Conservation (phyloP, 805 yeast species). For the Cyberlindnera sargentensis region DNA sequence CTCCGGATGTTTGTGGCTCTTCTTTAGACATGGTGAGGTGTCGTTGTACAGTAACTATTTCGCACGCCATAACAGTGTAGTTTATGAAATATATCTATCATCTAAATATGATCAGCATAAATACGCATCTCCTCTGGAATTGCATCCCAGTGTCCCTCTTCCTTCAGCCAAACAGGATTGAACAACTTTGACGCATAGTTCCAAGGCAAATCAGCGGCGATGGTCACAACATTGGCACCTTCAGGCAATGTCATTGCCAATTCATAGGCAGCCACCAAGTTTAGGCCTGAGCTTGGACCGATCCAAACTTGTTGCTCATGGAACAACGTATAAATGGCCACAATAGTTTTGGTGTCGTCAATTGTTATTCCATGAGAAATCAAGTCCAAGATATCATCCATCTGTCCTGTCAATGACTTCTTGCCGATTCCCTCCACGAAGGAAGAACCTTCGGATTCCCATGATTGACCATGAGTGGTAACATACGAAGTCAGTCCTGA, state of each 20-base stretch:
- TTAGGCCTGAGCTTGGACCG: constrained; percentile 21
- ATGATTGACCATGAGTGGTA: constrained; percentile 13
- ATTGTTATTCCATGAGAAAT: constrained; percentile 15
- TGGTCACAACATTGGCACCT: constrained; percentile 21
- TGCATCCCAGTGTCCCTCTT: constrained; percentile 17
- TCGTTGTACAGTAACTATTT: no score
- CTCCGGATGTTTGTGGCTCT: no score
- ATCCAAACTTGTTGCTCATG: constrained; percentile 15
- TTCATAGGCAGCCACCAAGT: constrained; percentile 17
- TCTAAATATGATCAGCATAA: constrained; percentile 6
- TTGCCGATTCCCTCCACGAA: constrained; percentile 24
- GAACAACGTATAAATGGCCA: constrained; percentile 13
- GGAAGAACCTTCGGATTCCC: constrained; percentile 20
- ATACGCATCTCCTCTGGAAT: constrained; percentile 14
- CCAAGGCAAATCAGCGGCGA: constrained; percentile 18
- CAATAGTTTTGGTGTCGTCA: constrained; percentile 14
- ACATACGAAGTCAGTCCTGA: constrained; percentile 44
- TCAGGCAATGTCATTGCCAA: constrained; percentile 18
- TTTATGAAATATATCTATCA: no score
- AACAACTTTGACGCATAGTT: constrained; percentile 20
- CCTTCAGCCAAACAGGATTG: constrained; percentile 14
- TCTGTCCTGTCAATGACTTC: constrained; percentile 17
- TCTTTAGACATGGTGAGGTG: no score
- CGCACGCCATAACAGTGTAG: no score
- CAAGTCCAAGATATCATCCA: constrained; percentile 12